These are phyloP conservation scores for Plantago elongata DNA, from an alignment of 257 asterid species.

Conservation along the genomic window DNA sequence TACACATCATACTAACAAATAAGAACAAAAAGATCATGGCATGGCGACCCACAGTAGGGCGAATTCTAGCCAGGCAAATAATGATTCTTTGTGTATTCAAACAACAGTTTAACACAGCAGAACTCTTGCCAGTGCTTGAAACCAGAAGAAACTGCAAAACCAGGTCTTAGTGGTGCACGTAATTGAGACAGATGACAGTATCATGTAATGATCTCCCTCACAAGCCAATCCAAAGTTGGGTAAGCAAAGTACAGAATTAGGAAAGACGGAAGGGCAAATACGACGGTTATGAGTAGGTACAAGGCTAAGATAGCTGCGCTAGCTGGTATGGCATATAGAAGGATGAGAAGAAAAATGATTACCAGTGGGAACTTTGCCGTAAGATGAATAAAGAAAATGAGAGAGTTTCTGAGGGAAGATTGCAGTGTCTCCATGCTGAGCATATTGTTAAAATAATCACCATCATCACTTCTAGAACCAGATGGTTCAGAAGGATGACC, in stretches of 20 bases:
- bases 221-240: constrained; percentile 94
- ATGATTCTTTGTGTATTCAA: too few relatives aligned
- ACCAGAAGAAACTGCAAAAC: neutral
- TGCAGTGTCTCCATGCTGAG: constrained; percentile 54
- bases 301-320: constrained; percentile 81
- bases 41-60: too few relatives aligned
- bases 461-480: constrained; percentile 33
- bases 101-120: neutral
- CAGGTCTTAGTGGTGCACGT: too few relatives aligned
- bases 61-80: too few relatives aligned
- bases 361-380: constrained; percentile 87
- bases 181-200: constrained; percentile 6
- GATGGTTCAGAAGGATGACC: constrained; percentile 37
- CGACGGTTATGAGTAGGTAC: constrained; percentile 65
- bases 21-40: too few relatives aligned
- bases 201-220: constrained; percentile 81
- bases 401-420: constrained; percentile 50
- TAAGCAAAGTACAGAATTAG: constrained; percentile 84
- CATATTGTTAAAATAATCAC: constrained; percentile 23
- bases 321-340: constrained; percentile 74
- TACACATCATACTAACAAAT: too few relatives aligned
- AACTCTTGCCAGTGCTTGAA: neutral
- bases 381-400: constrained; percentile 64
- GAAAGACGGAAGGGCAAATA: constrained; percentile 81
- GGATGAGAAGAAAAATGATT: constrained; percentile 65